Conservation (phyloP, 768 basidiomycete species). For the Cystobasidiopsis lactophilus region DNA sequence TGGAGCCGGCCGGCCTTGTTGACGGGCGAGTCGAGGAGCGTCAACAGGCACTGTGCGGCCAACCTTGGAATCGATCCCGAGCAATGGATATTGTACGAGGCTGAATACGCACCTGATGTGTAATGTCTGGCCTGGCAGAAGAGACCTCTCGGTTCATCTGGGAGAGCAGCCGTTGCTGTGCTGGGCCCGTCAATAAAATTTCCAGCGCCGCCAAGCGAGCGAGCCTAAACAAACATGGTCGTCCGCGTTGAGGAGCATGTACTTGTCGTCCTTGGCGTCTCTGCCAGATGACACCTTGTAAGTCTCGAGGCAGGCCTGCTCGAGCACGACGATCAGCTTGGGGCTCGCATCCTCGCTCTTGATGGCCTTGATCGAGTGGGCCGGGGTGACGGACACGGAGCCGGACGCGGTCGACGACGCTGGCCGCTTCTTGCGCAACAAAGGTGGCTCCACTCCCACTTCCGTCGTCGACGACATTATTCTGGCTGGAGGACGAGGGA, state of each 20-base stretch:
- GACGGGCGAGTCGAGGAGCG: constrained; percentile 83
- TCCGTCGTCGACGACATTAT: background rate
- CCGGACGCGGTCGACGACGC: too few species aligned
- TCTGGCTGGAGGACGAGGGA: too few species aligned
- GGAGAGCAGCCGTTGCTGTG: constrained; percentile 70
- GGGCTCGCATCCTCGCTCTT: constrained; percentile 31
- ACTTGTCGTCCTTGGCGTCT: constrained; percentile 56
- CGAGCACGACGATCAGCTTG: constrained; percentile 67
- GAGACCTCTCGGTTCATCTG: constrained; percentile 96
- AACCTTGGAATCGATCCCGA: background rate
- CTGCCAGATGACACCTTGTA: constrained; percentile 27
- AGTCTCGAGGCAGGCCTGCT: constrained; percentile 60
- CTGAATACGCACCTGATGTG: constrained; percentile 54
- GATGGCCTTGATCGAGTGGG: constrained; percentile 8
- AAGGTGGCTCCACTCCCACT: background rate
- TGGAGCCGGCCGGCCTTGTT: constrained; percentile 94
- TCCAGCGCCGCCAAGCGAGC: background rate
- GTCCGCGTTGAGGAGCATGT: constrained; percentile 90
- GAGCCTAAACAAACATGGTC: constrained; percentile 37
- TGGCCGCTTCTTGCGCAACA: background rate
- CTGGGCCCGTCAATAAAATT: background rate
- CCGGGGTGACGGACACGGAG: too few species aligned
- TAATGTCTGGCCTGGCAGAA: constrained; percentile 96
- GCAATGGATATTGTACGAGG: background rate
- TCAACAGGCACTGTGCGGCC: constrained; percentile 57